A percentile compares a stretch with the other conserved stretches of the same genome.
These are phyloP conservation scores for Kodamaea fungicola DNA, from an alignment of 1,139 yeast genomes.

Conservation along the genomic window DNA sequence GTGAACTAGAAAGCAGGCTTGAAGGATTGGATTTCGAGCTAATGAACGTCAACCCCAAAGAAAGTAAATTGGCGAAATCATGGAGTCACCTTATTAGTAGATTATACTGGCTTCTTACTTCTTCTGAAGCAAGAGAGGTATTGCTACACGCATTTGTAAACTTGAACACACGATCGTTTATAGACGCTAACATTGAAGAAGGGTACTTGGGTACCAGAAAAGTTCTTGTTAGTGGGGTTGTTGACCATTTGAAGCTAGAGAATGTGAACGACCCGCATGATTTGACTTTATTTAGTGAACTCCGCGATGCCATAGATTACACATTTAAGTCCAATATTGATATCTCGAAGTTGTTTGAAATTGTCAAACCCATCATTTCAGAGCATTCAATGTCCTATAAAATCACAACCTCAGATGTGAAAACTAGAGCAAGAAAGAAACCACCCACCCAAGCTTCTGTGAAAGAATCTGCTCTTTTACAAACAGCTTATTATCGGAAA, in stretches of 20 bases:
- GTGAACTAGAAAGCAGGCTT: slow-evolving; percentile 4
- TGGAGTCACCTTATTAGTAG: slow-evolving; percentile 34
- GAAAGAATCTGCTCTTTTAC: slow-evolving; percentile 46
- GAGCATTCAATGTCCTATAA: slow-evolving; percentile 11
- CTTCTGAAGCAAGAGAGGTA: slow-evolving; percentile 59
- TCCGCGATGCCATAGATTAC: slow-evolving; percentile 13
- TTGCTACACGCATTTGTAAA: slow-evolving; percentile 53
- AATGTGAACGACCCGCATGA: slow-evolving; percentile 15
- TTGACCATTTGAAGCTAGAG: slow-evolving; percentile 45
- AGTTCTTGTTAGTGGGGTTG: slow-evolving; percentile 57
- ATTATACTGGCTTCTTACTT: slow-evolving; percentile 34
- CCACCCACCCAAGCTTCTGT: slow-evolving; percentile 50
- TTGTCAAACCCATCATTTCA: slow-evolving; percentile 14
- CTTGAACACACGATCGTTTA: slow-evolving; percentile 21
- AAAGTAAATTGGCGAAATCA: slow-evolving; percentile 22
- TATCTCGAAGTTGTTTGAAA: slow-evolving; percentile 18
- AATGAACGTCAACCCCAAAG: slow-evolving; percentile 11
- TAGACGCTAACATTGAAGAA: slow-evolving; percentile 8
- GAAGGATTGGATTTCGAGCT: not conserved
- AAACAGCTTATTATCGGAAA: slow-evolving; percentile 51
- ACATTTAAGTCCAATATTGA: slow-evolving; percentile 16
- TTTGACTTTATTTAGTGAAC: slow-evolving; percentile 23
- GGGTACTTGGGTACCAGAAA: slow-evolving; percentile 11
- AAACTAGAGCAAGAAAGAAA: slow-evolving; percentile 44
- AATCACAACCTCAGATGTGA: slow-evolving; percentile 44